Evolutionary conservation across 1,284 basidiomycete genomes (phyloP), one percentile per base, ranked within the genome.

Genomic region (Exobasidium cylindrosporum): DNA sequence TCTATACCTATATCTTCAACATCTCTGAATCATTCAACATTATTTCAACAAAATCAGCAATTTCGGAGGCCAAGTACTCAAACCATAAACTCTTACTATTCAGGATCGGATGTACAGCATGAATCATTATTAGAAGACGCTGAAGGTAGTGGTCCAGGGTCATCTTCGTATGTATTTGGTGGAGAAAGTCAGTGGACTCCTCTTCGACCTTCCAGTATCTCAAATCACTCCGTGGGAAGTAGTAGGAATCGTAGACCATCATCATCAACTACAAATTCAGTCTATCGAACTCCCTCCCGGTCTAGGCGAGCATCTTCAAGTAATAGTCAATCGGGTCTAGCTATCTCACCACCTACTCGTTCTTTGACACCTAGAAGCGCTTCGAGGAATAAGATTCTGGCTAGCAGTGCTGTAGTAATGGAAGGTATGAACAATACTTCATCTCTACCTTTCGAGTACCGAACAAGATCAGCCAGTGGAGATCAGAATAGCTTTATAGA

Each of bases 381-480:
- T 50, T 50, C 47, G 2, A 50, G 47, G 26, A 50, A 24, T 24
- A 50, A 50, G 26, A 50, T 50, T 13, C 26, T 50, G 13, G 47
- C 47, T 21, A 50, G 47, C 21, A 50, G 47, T 28, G 47, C 47
- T 50, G 26, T 28, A 14, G 26, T 23, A 13, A 21, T 50, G 4
- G 47, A 50, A 24, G 26, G 26, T 50, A n/a, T n/a, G n/a, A 40
- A 17, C 35, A 40, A 7, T 40, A 17, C 10, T 7, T 40, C 35
- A 7, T 10, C 17, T 40, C 35, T 40, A 40, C 35, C 35, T 17
- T 40, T 40, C 17, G 35, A 40, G 35, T 40, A 40, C 26, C 47
- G n/a, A 50, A 24, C n/a, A 50, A 50, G 5, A 50, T 13, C 47
- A 50, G 47, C 47, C 26, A 50, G 47, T 26, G 26, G 13, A 50